Evolutionary conservation across 2,329 filamentous ascomycete genomes (phyloP).

Genomic region (Calonectria multiphialidica): DNA sequence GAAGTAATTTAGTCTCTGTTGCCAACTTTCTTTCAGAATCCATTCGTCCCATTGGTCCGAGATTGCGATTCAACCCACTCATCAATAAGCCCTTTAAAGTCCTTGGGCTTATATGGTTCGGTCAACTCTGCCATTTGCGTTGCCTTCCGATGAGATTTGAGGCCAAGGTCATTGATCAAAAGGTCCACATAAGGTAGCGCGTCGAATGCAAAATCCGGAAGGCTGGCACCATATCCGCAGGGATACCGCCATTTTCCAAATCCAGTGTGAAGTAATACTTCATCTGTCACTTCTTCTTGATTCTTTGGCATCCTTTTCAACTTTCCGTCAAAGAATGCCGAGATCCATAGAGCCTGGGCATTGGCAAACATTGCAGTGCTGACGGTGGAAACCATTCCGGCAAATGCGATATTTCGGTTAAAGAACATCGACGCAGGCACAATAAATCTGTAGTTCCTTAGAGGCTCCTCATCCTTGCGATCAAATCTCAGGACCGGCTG

Average conservation of each 20-base stretch:
- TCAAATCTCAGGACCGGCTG: slow-evolving; percentile 28
- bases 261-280: slow-evolving; percentile 72
- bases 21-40: not conserved
- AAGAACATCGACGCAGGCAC: slow-evolving; percentile 31
- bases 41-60: not conserved
- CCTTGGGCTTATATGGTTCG: slow-evolving; percentile 25
- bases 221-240: slow-evolving; percentile 69
- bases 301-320: slow-evolving; percentile 49
- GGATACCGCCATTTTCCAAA: slow-evolving; percentile 78
- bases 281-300: slow-evolving; percentile 56
- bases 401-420: slow-evolving; percentile 45
- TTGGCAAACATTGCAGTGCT: slow-evolving; percentile 47
- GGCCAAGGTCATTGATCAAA: slow-evolving; percentile 72
- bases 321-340: slow-evolving; percentile 65
- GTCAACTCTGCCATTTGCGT: slow-evolving; percentile 11
- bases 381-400: slow-evolving; percentile 46
- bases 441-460: slow-evolving; percentile 41
- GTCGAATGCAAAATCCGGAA: slow-evolving; percentile 82
- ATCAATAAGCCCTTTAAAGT: slow-evolving; percentile 34
- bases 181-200: slow-evolving; percentile 67
- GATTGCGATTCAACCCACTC: slow-evolving; percentile 31
- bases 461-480: slow-evolving; percentile 30
- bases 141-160: slow-evolving; percentile 51
- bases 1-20: not conserved
- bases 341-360: slow-evolving; percentile 63